Evolutionary conservation across 306 rosid genomes (phyloP).

Genomic region (Amphicarpaea edgeworthii): DNA sequence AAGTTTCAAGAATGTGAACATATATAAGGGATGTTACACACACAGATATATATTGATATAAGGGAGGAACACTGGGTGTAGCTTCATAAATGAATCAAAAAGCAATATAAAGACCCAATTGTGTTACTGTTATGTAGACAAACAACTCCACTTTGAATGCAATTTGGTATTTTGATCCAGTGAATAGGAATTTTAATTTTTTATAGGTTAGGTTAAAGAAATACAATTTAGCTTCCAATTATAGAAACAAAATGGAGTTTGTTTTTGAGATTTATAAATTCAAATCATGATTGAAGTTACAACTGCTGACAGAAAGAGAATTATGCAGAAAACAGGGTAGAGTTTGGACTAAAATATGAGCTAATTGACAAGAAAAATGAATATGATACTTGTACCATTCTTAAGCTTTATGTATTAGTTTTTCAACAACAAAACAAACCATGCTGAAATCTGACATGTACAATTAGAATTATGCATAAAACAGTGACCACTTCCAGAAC

Average conservation of each 20-base stretch:
- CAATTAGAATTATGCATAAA: background rate
- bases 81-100: too few relatives aligned
- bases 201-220: too few relatives aligned
- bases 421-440: background rate
- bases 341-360: background rate
- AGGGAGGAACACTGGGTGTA: too few relatives aligned
- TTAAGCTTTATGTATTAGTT: background rate
- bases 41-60: too few relatives aligned
- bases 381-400: background rate
- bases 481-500: background rate
- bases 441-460: background rate
- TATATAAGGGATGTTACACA: too few relatives aligned
- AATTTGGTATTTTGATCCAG: background rate
- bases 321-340: too few relatives aligned
- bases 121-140: background rate
- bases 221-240: too few relatives aligned
- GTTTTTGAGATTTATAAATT: too few relatives aligned
- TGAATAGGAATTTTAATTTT: background rate
- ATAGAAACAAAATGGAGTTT: too few relatives aligned
- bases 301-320: background rate
- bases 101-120: too few relatives aligned
- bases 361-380: background rate
- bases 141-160: background rate
- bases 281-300: background rate
- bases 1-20: too few relatives aligned